Conservation (phyloP, 2,329 filamentous ascomycete species). For the Dothideomycetes sp. region DNA sequence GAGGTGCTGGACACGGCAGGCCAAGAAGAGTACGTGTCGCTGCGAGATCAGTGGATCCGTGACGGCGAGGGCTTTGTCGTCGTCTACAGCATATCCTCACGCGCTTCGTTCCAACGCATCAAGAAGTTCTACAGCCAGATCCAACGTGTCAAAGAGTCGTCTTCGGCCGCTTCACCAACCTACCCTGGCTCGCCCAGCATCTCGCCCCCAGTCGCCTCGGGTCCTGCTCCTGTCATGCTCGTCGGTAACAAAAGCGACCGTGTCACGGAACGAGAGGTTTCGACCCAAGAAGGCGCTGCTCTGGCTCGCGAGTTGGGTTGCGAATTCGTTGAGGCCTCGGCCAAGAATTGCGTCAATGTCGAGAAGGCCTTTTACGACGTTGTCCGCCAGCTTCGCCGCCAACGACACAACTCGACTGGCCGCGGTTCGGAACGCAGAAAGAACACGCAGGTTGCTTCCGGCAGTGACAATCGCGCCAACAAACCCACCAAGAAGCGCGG, state of each 20-base stretch:
- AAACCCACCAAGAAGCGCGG: constrained; percentile 8
- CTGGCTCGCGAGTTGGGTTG: constrained; percentile 86
- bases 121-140: constrained; percentile 95
- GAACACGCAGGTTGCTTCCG: not conserved
- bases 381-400: constrained; percentile 77
- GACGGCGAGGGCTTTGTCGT: constrained; percentile 96
- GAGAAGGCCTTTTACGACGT: constrained; percentile 99
- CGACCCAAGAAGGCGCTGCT: constrained; percentile 88
- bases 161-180: constrained; percentile 59
- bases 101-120: constrained; percentile 90
- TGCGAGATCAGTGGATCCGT: constrained; percentile 96
- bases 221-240: constrained; percentile 87
- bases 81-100: constrained; percentile 96
- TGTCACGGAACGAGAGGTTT: constrained; percentile 91
- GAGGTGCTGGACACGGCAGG: constrained; percentile 95
- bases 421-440: constrained; percentile 6
- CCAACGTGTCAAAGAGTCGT: constrained; percentile 90
- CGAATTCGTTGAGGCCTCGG: constrained; percentile 93
- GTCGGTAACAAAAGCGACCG: constrained; percentile 98
- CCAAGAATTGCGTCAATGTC: constrained; percentile 96
- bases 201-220: constrained; percentile 45
- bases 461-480: not conserved
- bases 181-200: constrained; percentile 64
- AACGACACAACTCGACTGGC: constrained; percentile 40
- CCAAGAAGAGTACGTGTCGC: constrained; percentile 95